phyloP scores from a whole-genome alignment of 345 rosid genomes.

The Draba incana region DNA sequence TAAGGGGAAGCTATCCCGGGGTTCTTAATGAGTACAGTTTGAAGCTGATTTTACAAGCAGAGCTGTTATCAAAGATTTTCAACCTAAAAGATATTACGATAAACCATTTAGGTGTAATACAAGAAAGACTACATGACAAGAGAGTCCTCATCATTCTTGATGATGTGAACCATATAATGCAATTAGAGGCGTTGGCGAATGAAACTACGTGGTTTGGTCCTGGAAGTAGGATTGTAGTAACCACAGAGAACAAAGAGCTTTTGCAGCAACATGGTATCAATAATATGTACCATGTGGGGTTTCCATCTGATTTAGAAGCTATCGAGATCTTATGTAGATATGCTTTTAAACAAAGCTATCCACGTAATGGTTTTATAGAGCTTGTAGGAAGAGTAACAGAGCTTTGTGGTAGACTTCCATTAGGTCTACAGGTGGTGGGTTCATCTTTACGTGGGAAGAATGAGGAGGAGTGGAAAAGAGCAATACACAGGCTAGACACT shows the following conservation, averaged over 20 bases:
- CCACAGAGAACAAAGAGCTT: slow-evolving; percentile 18
- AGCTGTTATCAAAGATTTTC: not conserved
- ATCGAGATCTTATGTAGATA: not conserved
- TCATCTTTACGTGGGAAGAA: slow-evolving; percentile 22
- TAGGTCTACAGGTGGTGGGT: slow-evolving; percentile 15
- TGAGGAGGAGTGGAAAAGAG: not conserved
- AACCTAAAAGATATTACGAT: not conserved
- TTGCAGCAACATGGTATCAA: not conserved
- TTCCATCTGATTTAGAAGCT: not conserved
- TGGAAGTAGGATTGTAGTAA: slow-evolving; percentile 22
- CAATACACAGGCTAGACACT: not conserved
- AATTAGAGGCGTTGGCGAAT: not conserved
- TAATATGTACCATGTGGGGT: not conserved
- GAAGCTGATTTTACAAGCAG: not conserved
- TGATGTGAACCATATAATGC: not conserved
- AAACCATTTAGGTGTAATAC: not conserved
- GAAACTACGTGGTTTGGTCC: not conserved
- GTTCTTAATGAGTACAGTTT: not conserved
- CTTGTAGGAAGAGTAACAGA: not conserved
- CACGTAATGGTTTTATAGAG: not conserved
- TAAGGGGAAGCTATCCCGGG: not conserved
- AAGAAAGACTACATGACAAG: not conserved
- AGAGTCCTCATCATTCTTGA: slow-evolving; percentile 20
- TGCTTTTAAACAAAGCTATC: not conserved
- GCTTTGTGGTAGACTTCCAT: not conserved